Base-by-base conservation (phyloP, 768 basidiomycete genomes). In the Pisolithus tinctorius region DNA sequence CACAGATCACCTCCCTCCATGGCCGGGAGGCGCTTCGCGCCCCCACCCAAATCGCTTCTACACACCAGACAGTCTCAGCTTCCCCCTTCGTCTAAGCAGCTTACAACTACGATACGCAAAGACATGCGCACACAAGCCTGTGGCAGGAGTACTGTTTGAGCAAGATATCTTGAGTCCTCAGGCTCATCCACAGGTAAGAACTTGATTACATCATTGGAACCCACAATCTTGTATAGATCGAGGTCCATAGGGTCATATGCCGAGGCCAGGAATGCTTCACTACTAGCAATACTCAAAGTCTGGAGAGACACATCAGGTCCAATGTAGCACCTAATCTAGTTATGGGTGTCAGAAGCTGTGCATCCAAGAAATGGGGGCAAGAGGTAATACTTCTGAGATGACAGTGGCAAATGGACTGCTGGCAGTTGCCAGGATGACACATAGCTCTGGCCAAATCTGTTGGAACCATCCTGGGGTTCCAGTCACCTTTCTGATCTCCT, bases 331-430 rank as follows among this genome's bases (percentile, higher is more conserved):
- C 47, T 48, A 10, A 60, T 50, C 60, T 64, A 14, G 36, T 40
- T 36, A 30, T 31, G 9, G 10, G 20, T 13, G 45, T 17, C 42
- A 17, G 42, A 17, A 16, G 14, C 27, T 0, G 4, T 7, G 41
- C 31, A 25, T 2, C 7, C 14, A 4, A 27, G 13, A 31, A 1
- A 6, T 29, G 30, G 25, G 37, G 17, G 14, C 13, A 16, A 41
- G n/a, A 23, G n/a, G 48, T 47, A 7, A n/a, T n/a, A 55, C 62
- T 51, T 63, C 62, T 0, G 57, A 64, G 6, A 59, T 54, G 2
- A 62, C 57, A 11, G 47, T 64, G 23, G 45, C 53, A 47, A 64
- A 63, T 8, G 53, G 55, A 7, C 56, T 62, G n/a, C 62, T 60
- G 16, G 57, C 59, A 31, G 58, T 63, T 34, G 58, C 58, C 6